Evolutionary conservation across 805 yeast species (phyloP), one percentile per base, ranked within the genome.

Genomic region (Torulaspora microellipsoides): DNA sequence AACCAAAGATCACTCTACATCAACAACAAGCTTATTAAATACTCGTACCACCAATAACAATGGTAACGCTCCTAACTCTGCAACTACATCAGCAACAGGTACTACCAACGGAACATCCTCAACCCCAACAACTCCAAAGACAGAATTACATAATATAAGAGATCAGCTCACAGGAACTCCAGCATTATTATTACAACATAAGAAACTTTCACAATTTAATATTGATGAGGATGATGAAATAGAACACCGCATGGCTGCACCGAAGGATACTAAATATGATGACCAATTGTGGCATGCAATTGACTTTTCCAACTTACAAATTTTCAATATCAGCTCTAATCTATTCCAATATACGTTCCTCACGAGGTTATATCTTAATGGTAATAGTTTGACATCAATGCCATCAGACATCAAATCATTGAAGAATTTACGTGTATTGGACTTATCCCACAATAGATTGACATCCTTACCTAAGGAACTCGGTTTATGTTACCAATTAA

Each of bases 211-310:
- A 4, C 72, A 68, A 43, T 64, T 58, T 40, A 66, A 68, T 40
- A 63, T 64, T 20, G 71, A 69, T 42, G 76, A 73, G 47, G 85
- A 81, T 51, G 86, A 83, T 55, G 83, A 81, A 58, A 58, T 43
- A 37, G 65, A 56, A 37, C 53, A 53, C 38, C 52, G 55, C 34
- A 47, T 53, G 48, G 35, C 46, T 30, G 54, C 53, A 14, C 55
- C 54, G 27, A 46, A 47, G 34, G 49, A 51, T 37, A 40, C 55
- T 15, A 55, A 63, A 36, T 56, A 53, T 48, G 80, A 84, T 30
- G 83, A 81, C 47, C 97, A 90, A 67, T 75, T 85, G 59, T 93
- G 99, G 99, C 85, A 95, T 42, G 91, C 90, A 5, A 70, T 93
- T 52, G 99, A 93, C 68, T 71, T 91, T 52, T 81, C 95, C 51